Evolutionary conservation across 192 early-diverging fungal genomes (phyloP).

Genomic region (Coemansia sp.): DNA sequence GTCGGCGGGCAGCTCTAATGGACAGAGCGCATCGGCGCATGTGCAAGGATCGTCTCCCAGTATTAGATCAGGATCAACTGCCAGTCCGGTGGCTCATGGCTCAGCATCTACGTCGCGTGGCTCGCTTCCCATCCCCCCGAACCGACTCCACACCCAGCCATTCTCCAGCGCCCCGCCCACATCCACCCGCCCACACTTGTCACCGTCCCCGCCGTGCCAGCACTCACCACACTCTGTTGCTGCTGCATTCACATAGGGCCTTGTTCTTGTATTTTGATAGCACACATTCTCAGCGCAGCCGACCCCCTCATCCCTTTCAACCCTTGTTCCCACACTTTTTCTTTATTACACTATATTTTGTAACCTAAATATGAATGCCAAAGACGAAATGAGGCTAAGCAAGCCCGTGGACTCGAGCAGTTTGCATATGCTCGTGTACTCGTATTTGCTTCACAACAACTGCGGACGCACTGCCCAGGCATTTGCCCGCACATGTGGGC

Average conservation of each 20-base stretch:
- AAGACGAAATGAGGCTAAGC: constrained; percentile 4
- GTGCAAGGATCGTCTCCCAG: background rate
- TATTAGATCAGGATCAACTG: constrained; percentile 1
- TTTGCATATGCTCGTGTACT: constrained; percentile 47
- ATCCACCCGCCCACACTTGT: background rate
- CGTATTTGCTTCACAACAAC: constrained; percentile 50
- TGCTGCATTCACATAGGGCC: background rate
- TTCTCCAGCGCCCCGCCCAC: constrained; percentile 2
- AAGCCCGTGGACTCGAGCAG: constrained; percentile 31
- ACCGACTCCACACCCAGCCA: background rate
- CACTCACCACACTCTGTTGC: background rate
- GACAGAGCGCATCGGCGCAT: too few species aligned
- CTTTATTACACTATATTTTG: background rate
- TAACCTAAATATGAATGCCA: background rate
- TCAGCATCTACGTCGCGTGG: background rate
- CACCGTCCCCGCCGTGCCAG: background rate
- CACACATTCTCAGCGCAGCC: background rate
- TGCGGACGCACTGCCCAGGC: constrained; percentile 45
- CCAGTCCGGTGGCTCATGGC: background rate
- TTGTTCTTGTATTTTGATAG: too few species aligned
- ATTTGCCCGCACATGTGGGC: constrained; percentile 40
- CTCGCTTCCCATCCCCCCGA: background rate
- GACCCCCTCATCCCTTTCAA: background rate
- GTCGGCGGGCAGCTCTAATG: background rate
- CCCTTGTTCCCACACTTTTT: background rate